These are phyloP conservation scores for Microcyclosporella mali DNA, from an alignment of 2,329 filamentous ascomycete species.

Conservation along the genomic window DNA sequence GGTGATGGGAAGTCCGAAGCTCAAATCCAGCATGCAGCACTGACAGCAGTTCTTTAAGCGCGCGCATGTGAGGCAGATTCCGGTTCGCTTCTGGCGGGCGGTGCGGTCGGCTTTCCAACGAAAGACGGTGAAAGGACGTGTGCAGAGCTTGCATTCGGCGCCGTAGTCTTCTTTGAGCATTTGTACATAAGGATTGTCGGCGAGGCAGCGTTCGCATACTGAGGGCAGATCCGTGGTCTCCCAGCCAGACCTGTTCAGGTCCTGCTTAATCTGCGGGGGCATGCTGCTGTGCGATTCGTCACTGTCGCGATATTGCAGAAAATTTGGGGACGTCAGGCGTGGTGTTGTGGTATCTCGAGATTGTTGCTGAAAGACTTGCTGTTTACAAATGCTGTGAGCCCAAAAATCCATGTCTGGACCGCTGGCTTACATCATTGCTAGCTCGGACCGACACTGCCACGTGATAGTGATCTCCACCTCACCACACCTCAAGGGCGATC, in stretches of 20 bases:
- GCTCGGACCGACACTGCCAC: too few species aligned
- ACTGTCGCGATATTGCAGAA: too few species aligned
- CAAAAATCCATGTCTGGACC: not conserved
- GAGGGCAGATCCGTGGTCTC: conserved; percentile 88
- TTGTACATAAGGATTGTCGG: conserved; percentile 95
- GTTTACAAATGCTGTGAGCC: too few species aligned
- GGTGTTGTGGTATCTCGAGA: too few species aligned
- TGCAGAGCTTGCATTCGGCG: conserved; percentile 66
- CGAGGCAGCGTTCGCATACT: conserved; percentile 85
- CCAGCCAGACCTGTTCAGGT: conserved; percentile 92
- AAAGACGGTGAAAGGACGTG: conserved; percentile 91
- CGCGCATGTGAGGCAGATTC: conserved; percentile 93
- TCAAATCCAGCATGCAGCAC: conserved; percentile 96
- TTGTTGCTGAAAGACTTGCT: too few species aligned
- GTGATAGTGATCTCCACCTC: too few species aligned
- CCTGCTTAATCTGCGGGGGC: conserved; percentile 91
- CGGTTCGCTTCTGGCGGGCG: conserved; percentile 84
- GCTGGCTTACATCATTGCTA: not conserved
- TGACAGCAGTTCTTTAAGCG: conserved; percentile 98
- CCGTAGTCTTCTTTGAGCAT: conserved; percentile 98
- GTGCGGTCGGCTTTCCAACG: conserved; percentile 91
- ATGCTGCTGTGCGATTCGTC: conserved; percentile 46
- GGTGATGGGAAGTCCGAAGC: conserved; percentile 89
- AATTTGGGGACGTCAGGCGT: too few species aligned
- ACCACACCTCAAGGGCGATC: too few species aligned